A percentile compares a stretch with the other conserved stretches of the same genome.
Conservation (phyloP, 1,284 basidiomycete species). For the Calocybe gambosa region DNA sequence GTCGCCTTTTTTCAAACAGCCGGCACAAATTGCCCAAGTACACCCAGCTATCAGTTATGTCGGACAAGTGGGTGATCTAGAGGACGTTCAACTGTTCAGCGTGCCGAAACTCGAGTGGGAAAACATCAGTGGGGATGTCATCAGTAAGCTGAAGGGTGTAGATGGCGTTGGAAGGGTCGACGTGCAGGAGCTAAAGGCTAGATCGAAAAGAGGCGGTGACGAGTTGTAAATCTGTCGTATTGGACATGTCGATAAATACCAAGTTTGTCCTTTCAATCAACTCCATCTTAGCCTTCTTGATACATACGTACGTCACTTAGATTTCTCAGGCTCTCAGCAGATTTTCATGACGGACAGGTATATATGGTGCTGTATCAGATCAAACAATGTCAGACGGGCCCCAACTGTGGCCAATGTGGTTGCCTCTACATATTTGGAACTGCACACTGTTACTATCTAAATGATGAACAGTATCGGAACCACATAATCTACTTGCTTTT, state of each 20-base stretch:
- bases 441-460: not conserved
- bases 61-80: constrained; percentile 34
- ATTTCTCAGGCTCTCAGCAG: not conserved
- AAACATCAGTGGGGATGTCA: constrained; percentile 16
- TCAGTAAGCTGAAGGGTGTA: constrained; percentile 18
- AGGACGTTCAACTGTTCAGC: constrained; percentile 36
- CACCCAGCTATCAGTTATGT: constrained; percentile 31
- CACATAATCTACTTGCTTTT: not conserved
- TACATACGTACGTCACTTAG: not conserved
- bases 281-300: too few species aligned
- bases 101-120: constrained; percentile 35
- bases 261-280: not conserved
- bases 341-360: not conserved
- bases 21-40: constrained; percentile 23
- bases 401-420: too few species aligned
- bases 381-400: not conserved
- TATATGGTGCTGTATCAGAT: not conserved
- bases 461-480: not conserved
- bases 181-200: constrained; percentile 15
- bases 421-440: not conserved
- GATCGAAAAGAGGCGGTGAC: constrained; percentile 15
- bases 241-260: not conserved
- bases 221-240: constrained; percentile 10
- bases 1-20: constrained; percentile 24
- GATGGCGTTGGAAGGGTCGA: constrained; percentile 25